Conservation (phyloP, 345 rosid species). For the Erysimum cheiranthoides region DNA sequence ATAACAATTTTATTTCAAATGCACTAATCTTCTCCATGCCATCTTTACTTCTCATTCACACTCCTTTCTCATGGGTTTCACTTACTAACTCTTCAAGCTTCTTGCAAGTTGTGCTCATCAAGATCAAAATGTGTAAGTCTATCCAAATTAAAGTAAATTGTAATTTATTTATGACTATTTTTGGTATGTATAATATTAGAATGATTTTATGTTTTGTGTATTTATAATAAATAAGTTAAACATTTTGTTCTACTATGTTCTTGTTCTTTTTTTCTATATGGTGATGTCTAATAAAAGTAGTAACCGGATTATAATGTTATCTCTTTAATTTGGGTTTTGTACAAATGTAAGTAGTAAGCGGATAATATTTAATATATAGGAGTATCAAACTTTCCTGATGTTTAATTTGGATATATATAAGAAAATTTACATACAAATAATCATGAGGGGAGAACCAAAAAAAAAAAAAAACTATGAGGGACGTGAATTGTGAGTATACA, state of each 20-base stretch:
- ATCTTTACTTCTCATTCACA: slow-evolving; percentile 21
- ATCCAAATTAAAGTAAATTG: background rate
- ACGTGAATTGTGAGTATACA: background rate
- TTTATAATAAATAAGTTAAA: background rate
- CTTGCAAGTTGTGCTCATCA: slow-evolving; percentile 14
- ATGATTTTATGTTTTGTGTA: background rate
- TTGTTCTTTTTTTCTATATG: background rate
- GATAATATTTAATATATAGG: background rate
- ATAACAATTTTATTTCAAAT: background rate
- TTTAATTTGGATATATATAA: background rate
- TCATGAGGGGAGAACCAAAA: background rate
- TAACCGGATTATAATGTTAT: background rate
- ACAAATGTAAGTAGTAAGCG: slow-evolving; percentile 5
- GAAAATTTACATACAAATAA: background rate
- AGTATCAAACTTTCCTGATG: background rate
- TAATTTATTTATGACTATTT: background rate
- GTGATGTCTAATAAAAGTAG: background rate
- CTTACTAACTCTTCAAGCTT: slow-evolving; percentile 15
- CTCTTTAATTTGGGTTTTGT: background rate
- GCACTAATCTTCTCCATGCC: slow-evolving; percentile 13
- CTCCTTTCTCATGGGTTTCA: slow-evolving; percentile 18
- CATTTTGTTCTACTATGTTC: slow-evolving; percentile 5
- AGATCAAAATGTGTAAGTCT: slow-evolving; percentile 34
- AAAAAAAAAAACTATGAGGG: background rate
- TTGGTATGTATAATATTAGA: background rate